A percentile compares a stretch with the other conserved stretches of the same genome.
Evolutionary conservation across 2,329 filamentous ascomycete genomes (phyloP).

Genomic region (Trichoderma sp.): DNA sequence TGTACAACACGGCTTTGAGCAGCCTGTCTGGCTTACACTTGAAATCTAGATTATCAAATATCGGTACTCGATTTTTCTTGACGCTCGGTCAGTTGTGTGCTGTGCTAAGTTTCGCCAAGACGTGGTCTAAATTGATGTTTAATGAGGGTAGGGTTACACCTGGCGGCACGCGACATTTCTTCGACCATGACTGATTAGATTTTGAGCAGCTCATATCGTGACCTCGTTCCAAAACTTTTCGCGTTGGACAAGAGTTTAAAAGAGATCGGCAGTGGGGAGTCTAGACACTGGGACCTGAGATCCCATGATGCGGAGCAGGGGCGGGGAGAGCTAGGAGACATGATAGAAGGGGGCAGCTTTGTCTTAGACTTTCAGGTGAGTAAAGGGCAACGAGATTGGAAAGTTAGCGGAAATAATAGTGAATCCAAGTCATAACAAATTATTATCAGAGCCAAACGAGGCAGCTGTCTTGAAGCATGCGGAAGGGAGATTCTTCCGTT

Average conservation of each 20-base stretch:
- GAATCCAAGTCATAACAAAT: background rate
- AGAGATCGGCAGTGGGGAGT: constrained; percentile 13
- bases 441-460: background rate
- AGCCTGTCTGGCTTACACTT: too few species aligned
- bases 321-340: constrained; percentile 2
- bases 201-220: background rate
- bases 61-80: background rate
- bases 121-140: background rate
- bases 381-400: background rate
- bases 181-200: background rate
- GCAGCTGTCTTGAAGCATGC: background rate
- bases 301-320: constrained; percentile 23
- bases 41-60: background rate
- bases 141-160: constrained; percentile 13
- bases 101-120: background rate
- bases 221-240: background rate
- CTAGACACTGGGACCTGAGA: constrained; percentile 12
- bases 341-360: background rate
- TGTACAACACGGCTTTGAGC: background rate
- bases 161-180: constrained; percentile 19
- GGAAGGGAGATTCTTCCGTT: constrained; percentile 14
- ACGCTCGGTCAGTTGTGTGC: background rate
- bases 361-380: background rate
- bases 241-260: constrained; percentile 4
- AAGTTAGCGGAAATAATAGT: background rate